These are phyloP conservation scores for Jaenimonas drosophilae DNA, from an alignment of 208 protist genomes.

Conservation along the genomic window DNA sequence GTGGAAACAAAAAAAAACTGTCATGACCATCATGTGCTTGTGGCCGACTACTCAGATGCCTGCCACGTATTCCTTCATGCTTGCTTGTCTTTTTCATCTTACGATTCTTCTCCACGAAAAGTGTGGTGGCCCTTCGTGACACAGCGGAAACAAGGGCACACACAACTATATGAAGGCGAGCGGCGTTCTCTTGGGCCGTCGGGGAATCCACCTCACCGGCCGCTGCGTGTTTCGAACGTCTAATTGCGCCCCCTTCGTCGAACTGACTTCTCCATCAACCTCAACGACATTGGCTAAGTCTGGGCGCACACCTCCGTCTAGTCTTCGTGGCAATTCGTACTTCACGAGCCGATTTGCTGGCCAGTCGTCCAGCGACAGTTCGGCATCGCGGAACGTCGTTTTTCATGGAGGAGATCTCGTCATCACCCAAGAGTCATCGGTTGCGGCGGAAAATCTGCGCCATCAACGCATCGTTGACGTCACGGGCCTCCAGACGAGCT, in stretches of 20 bases:
- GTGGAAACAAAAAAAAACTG: too few relatives aligned
- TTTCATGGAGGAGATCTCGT: conserved; percentile 30
- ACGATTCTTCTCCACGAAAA: too few relatives aligned
- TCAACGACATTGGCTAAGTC: neutral
- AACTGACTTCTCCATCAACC: too few relatives aligned
- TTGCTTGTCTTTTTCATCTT: too few relatives aligned
- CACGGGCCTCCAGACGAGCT: conserved; percentile 61
- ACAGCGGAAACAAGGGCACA: too few relatives aligned
- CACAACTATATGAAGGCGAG: neutral
- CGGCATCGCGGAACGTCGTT: conserved; percentile 3
- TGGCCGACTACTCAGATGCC: too few relatives aligned
- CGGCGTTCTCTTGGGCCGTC: too few relatives aligned
- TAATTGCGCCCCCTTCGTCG: neutral
- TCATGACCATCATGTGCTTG: too few relatives aligned
- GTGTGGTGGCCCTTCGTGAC: too few relatives aligned
- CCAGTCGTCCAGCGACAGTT: too few relatives aligned
- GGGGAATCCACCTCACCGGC: conserved; percentile 11
- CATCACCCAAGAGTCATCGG: conserved; percentile 13
- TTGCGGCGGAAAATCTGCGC: conserved; percentile 24
- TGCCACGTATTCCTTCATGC: too few relatives aligned
- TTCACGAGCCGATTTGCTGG: conserved; percentile 5
- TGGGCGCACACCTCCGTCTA: conserved; percentile 13
- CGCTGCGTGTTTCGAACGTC: conserved; percentile 17
- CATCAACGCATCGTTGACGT: conserved; percentile 54
- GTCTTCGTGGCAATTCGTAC: conserved; percentile 31